Evolutionary conservation across 345 rosid species (phyloP), one percentile per base, ranked within the genome.

Genomic region (Microthlaspi erraticum): DNA sequence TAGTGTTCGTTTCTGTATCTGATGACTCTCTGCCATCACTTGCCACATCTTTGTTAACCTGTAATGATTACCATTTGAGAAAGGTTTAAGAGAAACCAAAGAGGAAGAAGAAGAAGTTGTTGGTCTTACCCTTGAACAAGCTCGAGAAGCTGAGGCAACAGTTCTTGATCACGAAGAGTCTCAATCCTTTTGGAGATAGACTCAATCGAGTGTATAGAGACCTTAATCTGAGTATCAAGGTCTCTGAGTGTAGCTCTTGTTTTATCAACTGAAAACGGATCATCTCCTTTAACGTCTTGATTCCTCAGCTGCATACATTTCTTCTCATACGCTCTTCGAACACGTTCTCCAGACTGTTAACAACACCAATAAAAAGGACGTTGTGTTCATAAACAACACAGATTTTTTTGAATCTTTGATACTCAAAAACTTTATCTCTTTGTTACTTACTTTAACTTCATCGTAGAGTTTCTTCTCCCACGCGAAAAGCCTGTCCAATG

Each of bases 381-480:
- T 36, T 53, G 10, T 2, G 0, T 45, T 53, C 8, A 42, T 41
- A 18, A 57, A n/a, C 45, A 59, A 51, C 18, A 29, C 14, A 20
- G 18, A 59, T 16, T 5, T 9, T 16, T 5, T 9, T 1, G 0
- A 12, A 33, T 5, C 9, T 60, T 51, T 0, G 3, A 37, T 6
- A 10, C 56, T 54, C 39, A 33, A 8, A 8, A 14, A 53, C 10
- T 8, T 55, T 33, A 20, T 19, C 31, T 66, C 23, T 20, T 59
- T 59, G 62, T 17, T 53, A 53, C 64, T 57, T 85, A 94, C 97
- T 91, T 71, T 84, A 76, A 95, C 98, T 87, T 90, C 97, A 41
- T 88, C 87, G 2, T 88, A 95, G 62, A 92, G 99, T 79, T 92
- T 95, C 84, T 95, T 95, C 83, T 88, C 99, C 99, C 98, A 90